Conservation (phyloP, 768 basidiomycete species). For the Boletus subcaerulescens region DNA sequence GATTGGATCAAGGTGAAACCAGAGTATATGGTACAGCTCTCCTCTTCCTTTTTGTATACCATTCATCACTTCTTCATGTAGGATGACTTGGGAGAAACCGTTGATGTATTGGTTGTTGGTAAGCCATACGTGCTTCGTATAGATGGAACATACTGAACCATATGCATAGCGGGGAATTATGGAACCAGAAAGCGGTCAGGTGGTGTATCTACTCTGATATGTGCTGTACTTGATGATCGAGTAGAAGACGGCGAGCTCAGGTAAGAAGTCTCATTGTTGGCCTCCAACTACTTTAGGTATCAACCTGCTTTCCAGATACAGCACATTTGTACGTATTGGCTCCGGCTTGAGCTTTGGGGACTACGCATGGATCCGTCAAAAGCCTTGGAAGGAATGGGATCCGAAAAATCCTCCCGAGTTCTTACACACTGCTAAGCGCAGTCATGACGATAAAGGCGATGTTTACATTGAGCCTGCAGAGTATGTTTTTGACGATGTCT, state of each 20-base stretch:
- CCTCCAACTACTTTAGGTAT: background rate
- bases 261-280: slow-evolving; percentile 36
- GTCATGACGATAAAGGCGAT: slow-evolving; percentile 82
- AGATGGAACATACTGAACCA: background rate
- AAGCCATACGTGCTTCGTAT: slow-evolving; percentile 22
- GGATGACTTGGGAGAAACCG: slow-evolving; percentile 92
- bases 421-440: slow-evolving; percentile 54
- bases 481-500: slow-evolving; percentile 39
- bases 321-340: slow-evolving; percentile 86
- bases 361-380: slow-evolving; percentile 78
- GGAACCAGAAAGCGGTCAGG: slow-evolving; percentile 85
- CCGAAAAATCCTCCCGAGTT: slow-evolving; percentile 71
- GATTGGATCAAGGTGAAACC: slow-evolving; percentile 97
- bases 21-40: slow-evolving; percentile 69
- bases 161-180: slow-evolving; percentile 75
- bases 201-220: slow-evolving; percentile 85
- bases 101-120: slow-evolving; percentile 91
- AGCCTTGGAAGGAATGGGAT: slow-evolving; percentile 83
- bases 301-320: slow-evolving; percentile 52
- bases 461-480: slow-evolving; percentile 87
- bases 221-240: slow-evolving; percentile 82
- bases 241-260: slow-evolving; percentile 53
- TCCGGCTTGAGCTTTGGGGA: slow-evolving; percentile 84
- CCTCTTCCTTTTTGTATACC: background rate
- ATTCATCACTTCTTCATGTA: slow-evolving; percentile 25